phyloP scores from a whole-genome alignment of 176 grass and related monocot genomes.

The sorghum (Sorghum bicolor) region DNA sequence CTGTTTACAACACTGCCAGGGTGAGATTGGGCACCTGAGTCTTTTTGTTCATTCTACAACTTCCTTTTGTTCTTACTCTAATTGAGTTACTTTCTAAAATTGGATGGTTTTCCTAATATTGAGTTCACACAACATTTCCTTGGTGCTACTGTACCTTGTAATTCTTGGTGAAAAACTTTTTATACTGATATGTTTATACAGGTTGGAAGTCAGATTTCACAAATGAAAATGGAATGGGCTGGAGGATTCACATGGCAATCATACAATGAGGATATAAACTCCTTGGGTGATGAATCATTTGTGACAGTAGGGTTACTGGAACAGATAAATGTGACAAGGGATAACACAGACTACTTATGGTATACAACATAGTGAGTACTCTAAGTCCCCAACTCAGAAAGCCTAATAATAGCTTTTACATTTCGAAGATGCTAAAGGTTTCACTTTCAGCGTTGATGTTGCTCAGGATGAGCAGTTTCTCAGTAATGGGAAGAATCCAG shows the following conservation, averaged over 20 bases:
- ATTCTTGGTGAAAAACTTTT: background rate
- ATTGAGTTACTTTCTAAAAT: conserved; percentile 20
- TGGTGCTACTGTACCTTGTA: background rate
- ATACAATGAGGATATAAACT: conserved; percentile 81
- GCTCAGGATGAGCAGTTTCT: conserved; percentile 70
- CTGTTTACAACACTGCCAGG: conserved; percentile 86
- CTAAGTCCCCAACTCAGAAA: background rate
- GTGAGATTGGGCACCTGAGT: conserved; percentile 46
- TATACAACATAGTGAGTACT: conserved; percentile 88
- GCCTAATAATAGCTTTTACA: conserved; percentile 4
- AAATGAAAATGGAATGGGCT: conserved; percentile 84
- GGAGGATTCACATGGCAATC: conserved; percentile 80
- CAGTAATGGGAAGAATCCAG: conserved; percentile 44
- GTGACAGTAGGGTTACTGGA: conserved; percentile 76
- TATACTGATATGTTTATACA: conserved; percentile 29
- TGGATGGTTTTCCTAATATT: conserved; percentile 2
- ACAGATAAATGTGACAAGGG: conserved; percentile 94
- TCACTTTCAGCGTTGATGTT: conserved; percentile 60
- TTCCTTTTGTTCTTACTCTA: background rate
- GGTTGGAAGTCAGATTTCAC: conserved; percentile 81
- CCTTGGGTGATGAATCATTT: conserved; percentile 58
- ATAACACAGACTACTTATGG: conserved; percentile 95
- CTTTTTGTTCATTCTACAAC: background rate
- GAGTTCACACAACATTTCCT: background rate
- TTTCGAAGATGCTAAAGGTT: conserved; percentile 20